Evolutionary conservation across 2,329 filamentous ascomycete species (phyloP).

Genomic region (Thermoascus crustaceus): DNA sequence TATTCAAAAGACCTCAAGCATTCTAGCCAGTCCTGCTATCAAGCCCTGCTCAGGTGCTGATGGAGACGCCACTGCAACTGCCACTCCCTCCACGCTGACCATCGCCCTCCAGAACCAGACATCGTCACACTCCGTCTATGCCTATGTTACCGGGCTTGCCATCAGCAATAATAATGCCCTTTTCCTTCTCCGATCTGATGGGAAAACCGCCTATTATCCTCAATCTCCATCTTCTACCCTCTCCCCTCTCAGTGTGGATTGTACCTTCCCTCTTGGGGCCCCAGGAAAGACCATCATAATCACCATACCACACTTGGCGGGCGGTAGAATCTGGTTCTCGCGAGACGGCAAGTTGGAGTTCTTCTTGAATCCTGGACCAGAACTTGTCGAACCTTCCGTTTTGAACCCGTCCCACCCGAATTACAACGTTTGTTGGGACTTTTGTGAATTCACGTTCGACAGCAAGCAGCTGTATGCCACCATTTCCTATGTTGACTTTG

Average conservation of each 20-base stretch:
- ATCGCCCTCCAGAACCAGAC: slow-evolving; percentile 61
- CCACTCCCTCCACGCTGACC: slow-evolving; percentile 42
- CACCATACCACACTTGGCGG: slow-evolving; percentile 61
- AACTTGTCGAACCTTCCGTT: slow-evolving; percentile 65
- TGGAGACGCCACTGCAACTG: slow-evolving; percentile 1
- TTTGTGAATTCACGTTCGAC: slow-evolving; percentile 64
- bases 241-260: slow-evolving; percentile 47
- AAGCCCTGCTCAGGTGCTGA: background rate
- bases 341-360: slow-evolving; percentile 56
- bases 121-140: slow-evolving; percentile 52
- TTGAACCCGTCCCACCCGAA: slow-evolving; percentile 59
- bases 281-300: slow-evolving; percentile 53
- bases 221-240: slow-evolving; percentile 46
- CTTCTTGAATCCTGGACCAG: slow-evolving; percentile 61
- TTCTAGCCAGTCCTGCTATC: background rate
- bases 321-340: slow-evolving; percentile 65
- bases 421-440: slow-evolving; percentile 55
- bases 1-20: background rate
- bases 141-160: slow-evolving; percentile 62
- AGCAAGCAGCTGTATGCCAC: slow-evolving; percentile 55
- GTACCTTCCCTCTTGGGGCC: slow-evolving; percentile 55
- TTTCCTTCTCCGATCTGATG: slow-evolving; percentile 58
- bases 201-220: slow-evolving; percentile 58
- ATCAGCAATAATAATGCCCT: slow-evolving; percentile 52
- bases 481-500: slow-evolving; percentile 69